These are phyloP conservation scores for Xylariaceae sp. DNA, from an alignment of 2,329 filamentous ascomycete genomes.

Conservation along the genomic window DNA sequence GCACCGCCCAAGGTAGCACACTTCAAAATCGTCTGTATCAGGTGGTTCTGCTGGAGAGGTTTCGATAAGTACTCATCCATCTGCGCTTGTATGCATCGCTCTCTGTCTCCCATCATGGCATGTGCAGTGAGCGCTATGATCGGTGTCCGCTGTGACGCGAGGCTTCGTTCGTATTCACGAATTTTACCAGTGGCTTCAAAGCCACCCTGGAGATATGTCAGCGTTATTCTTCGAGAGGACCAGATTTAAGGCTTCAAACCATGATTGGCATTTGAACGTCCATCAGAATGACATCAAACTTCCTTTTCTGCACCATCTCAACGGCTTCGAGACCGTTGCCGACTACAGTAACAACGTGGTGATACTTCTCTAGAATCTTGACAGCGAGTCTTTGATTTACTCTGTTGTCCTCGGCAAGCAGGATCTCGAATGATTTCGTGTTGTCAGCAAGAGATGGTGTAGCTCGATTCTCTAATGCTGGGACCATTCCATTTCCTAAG, in stretches of 20 bases:
- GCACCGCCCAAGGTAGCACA: constrained; percentile 88
- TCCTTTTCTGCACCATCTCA: constrained; percentile 84
- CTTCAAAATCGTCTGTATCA: constrained; percentile 96
- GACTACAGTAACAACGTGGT: constrained; percentile 87
- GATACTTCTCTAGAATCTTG: constrained; percentile 96
- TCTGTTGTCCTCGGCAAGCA: constrained; percentile 93
- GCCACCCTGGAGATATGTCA: constrained; percentile 59
- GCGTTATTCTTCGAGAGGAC: background rate
- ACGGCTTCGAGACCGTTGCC: constrained; percentile 93
- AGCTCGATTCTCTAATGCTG: constrained; percentile 87
- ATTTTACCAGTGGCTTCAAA: constrained; percentile 98
- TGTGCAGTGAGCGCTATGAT: constrained; percentile 97
- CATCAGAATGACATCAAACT: constrained; percentile 97
- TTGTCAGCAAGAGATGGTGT: constrained; percentile 90
- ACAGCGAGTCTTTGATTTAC: constrained; percentile 95
- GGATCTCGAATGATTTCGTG: constrained; percentile 90
- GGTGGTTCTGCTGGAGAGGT: constrained; percentile 90
- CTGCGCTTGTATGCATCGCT: constrained; percentile 96
- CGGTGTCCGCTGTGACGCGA: constrained; percentile 77
- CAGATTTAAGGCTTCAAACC: constrained; percentile 47
- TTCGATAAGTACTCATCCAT: constrained; percentile 99
- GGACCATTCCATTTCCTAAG: constrained; percentile 92
- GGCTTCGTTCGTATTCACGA: constrained; percentile 83
- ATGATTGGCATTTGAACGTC: constrained; percentile 99
- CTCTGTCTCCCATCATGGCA: constrained; percentile 96